Percentiles rank a stretch among this genome's conserved stretches.
These are phyloP conservation scores for Knoxdaviesia proteae DNA, from an alignment of 2,329 filamentous ascomycete species.

Conservation along the genomic window DNA sequence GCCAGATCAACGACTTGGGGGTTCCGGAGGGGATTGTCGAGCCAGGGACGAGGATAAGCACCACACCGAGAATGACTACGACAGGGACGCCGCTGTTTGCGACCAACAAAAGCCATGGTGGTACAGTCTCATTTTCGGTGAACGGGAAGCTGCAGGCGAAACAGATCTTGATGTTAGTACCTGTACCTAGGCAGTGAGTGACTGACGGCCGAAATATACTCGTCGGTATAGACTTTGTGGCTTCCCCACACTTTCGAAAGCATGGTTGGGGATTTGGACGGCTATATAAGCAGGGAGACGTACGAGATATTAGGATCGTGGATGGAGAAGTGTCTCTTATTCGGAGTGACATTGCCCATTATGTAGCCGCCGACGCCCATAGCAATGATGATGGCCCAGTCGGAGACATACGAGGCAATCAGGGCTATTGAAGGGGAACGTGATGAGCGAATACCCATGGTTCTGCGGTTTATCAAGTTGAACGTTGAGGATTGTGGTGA, in stretches of 20 bases:
- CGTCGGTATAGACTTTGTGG: no score
- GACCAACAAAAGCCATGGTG: slow-evolving; percentile 43
- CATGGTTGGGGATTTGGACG: no score
- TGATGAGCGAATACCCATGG: no score
- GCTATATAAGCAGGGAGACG: background rate
- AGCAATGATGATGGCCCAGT: slow-evolving; percentile 49
- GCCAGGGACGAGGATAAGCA: slow-evolving; percentile 52
- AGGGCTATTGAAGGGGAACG: slow-evolving; percentile 5
- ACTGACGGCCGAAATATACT: no score
- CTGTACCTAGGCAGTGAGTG: no score
- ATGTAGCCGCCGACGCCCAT: slow-evolving; percentile 35
- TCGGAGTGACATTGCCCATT: slow-evolving; percentile 40
- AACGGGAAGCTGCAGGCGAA: slow-evolving; percentile 39
- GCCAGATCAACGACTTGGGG: slow-evolving; percentile 46
- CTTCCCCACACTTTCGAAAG: no score
- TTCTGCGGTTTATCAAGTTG: no score
- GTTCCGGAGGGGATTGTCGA: slow-evolving; percentile 41
- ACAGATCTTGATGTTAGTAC: no score
- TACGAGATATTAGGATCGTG: slow-evolving; percentile 43
- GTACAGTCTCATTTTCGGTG: slow-evolving; percentile 49
- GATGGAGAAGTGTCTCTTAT: slow-evolving; percentile 50
- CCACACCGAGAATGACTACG: slow-evolving; percentile 45
- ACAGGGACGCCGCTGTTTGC: slow-evolving; percentile 43
- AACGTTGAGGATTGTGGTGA: no score
- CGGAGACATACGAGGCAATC: slow-evolving; percentile 47